A percentile compares a stretch with the other conserved stretches of the same genome.
Evolutionary conservation across 2,329 filamentous ascomycete genomes (phyloP).

Genomic region (Hymenotorrendiella dingleyae): DNA sequence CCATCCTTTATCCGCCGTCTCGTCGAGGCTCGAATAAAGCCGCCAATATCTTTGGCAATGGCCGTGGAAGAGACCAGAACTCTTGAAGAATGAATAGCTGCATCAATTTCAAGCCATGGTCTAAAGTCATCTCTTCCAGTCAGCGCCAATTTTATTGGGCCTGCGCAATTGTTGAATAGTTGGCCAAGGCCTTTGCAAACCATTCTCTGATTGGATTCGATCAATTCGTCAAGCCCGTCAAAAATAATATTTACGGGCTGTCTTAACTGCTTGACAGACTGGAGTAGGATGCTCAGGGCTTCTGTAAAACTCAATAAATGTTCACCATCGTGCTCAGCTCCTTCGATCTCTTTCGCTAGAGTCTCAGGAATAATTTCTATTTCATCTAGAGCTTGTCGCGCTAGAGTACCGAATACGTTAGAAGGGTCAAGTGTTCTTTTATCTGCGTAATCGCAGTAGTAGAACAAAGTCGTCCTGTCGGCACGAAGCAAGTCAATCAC

Average conservation of each 20-base stretch:
- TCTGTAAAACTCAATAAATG: background rate
- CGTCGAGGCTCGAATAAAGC: background rate
- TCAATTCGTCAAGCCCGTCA: slow-evolving; percentile 2
- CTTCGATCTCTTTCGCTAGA: background rate
- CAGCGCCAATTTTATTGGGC: background rate
- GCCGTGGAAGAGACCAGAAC: background rate
- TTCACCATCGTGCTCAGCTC: background rate
- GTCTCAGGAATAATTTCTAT: slow-evolving; percentile 1
- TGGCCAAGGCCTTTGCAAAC: background rate
- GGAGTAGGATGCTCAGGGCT: background rate
- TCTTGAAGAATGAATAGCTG: background rate
- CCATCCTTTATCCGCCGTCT: too few relatives aligned
- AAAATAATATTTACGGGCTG: background rate
- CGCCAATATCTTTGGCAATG: background rate
- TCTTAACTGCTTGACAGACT: background rate
- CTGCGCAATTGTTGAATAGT: background rate
- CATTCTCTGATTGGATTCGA: background rate
- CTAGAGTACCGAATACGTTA: too few relatives aligned
- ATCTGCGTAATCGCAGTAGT: too few relatives aligned
- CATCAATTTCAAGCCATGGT: background rate
- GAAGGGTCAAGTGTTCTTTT: too few relatives aligned
- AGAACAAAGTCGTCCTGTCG: too few relatives aligned
- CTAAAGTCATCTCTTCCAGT: background rate
- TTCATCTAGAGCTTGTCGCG: too few relatives aligned
- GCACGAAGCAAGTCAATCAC: too few relatives aligned